phyloP scores from a whole-genome alignment of 176 grass and related monocot genomes.

The Chrysopogon serrulatus region DNA sequence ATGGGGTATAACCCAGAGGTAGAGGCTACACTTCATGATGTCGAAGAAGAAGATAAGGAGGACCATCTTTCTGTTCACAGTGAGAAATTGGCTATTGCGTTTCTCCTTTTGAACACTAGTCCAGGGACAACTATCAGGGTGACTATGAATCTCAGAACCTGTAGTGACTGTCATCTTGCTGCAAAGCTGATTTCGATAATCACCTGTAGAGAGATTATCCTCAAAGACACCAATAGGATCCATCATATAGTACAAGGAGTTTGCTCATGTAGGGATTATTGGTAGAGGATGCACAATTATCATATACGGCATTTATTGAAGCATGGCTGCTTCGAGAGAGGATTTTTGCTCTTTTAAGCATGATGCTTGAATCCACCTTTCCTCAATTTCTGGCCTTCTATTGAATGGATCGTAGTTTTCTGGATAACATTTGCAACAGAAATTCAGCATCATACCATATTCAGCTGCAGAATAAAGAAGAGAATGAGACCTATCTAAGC shows the following conservation, averaged over 20 bases:
- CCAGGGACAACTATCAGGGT: constrained; percentile 53
- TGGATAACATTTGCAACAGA: constrained; percentile 4
- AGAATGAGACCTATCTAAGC: neutral
- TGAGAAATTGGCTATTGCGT: constrained; percentile 71
- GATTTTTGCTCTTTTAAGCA: constrained; percentile 4
- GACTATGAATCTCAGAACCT: constrained; percentile 71
- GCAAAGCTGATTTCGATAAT: constrained; percentile 61
- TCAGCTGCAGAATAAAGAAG: neutral
- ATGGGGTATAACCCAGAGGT: constrained; percentile 64
- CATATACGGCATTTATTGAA: neutral
- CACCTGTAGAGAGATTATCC: constrained; percentile 56
- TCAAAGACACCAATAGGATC: constrained; percentile 69
- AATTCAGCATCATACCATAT: neutral
- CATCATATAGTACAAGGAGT: constrained; percentile 61
- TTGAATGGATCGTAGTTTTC: constrained; percentile 9
- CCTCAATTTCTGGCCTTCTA: neutral
- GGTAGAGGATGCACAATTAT: constrained; percentile 41
- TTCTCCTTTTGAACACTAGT: constrained; percentile 62
- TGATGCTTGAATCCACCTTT: neutral
- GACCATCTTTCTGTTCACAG: constrained; percentile 75
- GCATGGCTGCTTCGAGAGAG: neutral
- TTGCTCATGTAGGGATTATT: constrained; percentile 72
- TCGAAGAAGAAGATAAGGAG: constrained; percentile 86
- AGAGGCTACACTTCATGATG: constrained; percentile 66
- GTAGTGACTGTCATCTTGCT: constrained; percentile 66